phyloP scores from a whole-genome alignment of 441 rosid species.

The Bruguiera hainesii region DNA sequence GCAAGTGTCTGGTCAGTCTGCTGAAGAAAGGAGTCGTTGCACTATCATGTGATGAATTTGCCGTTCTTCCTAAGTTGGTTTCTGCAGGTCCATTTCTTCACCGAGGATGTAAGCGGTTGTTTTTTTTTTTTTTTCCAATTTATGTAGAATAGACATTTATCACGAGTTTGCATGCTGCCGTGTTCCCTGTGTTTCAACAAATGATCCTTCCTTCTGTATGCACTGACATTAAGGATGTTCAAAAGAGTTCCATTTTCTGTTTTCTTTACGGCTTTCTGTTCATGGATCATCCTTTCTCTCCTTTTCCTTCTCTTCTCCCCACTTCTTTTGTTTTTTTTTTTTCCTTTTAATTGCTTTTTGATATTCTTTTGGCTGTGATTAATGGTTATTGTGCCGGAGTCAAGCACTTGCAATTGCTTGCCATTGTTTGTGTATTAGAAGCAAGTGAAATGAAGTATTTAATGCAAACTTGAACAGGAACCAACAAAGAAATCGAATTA shows the following conservation, averaged over 20 bases:
- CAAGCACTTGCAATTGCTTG: no score
- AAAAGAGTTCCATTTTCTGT: not conserved
- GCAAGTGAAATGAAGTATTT: no score
- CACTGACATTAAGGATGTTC: not conserved
- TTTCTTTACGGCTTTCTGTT: no score
- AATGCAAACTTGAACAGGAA: no score
- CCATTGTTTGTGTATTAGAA: no score
- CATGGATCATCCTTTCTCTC: no score
- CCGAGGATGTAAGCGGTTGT: conserved; percentile 19
- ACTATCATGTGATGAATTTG: conserved; percentile 60
- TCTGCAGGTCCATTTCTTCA: conserved; percentile 10
- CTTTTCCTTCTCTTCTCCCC: no score
- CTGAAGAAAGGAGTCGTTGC: conserved; percentile 90
- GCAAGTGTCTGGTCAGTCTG: conserved; percentile 58
- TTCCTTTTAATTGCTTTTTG: no score
- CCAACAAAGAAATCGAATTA: no score
- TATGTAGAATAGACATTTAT: conserved; percentile 34
- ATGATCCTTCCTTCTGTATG: not conserved
- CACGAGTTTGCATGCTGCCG: conserved; percentile 20
- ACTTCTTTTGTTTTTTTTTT: no score
- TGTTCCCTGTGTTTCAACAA: not conserved
- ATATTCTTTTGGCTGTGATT: no score
- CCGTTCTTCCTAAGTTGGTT: conserved; percentile 8
- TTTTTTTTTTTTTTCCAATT: conserved; percentile 1
- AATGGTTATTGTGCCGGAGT: no score